These are phyloP conservation scores for Ensete ventricosum DNA, from an alignment of 176 grass and related monocot species.

Conservation along the genomic window DNA sequence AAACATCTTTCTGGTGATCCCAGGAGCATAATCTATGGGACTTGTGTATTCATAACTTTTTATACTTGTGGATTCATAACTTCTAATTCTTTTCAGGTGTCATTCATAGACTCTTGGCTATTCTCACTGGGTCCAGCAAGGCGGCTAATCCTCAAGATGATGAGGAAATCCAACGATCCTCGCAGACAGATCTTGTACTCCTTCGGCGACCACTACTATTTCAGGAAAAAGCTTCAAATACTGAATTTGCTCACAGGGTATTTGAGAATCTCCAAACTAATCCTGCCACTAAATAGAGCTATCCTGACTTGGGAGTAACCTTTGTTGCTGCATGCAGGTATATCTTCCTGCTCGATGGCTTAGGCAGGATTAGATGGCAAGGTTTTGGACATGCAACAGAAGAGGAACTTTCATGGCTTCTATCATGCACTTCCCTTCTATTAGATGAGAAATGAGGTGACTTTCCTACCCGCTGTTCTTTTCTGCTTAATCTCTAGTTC, in stretches of 20 bases:
- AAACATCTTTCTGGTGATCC: neutral
- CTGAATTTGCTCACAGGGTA: conserved; percentile 94
- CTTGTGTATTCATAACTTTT: neutral
- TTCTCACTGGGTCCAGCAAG: conserved; percentile 47
- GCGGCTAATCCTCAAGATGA: conserved; percentile 47
- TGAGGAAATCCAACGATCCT: conserved; percentile 50
- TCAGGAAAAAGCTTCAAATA: conserved; percentile 71
- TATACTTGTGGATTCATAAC: neutral
- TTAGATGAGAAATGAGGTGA: conserved; percentile 57
- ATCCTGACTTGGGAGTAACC: neutral
- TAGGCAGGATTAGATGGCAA: conserved; percentile 88
- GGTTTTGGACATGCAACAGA: conserved; percentile 66
- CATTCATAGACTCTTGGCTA: conserved; percentile 81
- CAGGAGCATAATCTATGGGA: neutral
- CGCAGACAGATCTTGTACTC: conserved; percentile 41
- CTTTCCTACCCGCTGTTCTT: neutral
- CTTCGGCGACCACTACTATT: conserved; percentile 65
- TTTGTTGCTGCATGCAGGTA: conserved; percentile 36
- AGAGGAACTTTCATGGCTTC: conserved; percentile 60
- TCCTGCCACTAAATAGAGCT: neutral
- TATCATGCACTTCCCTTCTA: conserved; percentile 42
- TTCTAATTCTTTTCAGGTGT: conserved; percentile 51
- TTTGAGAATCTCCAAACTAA: neutral
- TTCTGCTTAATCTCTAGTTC: neutral
- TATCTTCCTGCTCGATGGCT: conserved; percentile 62